Percentiles rank a stretch among this genome's conserved stretches.
Conservation (phyloP, 345 rosid genomes). For the Luvunga scandens region DNA sequence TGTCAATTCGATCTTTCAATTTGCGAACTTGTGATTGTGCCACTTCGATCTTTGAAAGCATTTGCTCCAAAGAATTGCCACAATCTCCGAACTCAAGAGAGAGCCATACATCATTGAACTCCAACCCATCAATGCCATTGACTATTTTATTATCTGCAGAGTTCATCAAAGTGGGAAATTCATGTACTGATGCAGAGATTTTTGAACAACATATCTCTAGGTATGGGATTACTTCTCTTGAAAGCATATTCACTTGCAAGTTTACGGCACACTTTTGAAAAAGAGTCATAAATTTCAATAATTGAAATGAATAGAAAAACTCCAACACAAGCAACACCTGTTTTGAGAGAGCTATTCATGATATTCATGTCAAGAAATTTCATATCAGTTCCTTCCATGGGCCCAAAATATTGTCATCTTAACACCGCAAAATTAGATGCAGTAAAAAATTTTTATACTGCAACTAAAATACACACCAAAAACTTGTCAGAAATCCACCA, state of each 20-base stretch:
- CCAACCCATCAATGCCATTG: conserved; percentile 35
- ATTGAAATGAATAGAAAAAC: background rate
- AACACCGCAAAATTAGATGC: conserved; percentile 4
- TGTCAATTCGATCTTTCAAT: conserved; percentile 61
- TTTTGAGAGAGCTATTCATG: background rate
- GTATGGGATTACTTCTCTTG: background rate
- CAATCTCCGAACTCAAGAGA: conserved; percentile 45
- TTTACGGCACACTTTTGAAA: conserved; percentile 8
- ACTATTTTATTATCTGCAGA: conserved; percentile 39
- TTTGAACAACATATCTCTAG: conserved; percentile 2
- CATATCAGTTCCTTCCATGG: background rate
- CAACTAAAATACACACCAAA: background rate
- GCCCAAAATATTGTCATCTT: background rate
- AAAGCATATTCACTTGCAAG: background rate
- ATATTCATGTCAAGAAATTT: background rate
- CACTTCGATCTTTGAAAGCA: conserved; percentile 59
- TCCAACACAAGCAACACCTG: background rate
- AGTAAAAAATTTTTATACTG: background rate
- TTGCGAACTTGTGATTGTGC: conserved; percentile 41
- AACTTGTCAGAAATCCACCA: background rate
- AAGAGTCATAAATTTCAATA: background rate
- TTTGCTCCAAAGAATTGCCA: conserved; percentile 48
- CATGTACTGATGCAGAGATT: background rate
- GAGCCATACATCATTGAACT: conserved; percentile 39
- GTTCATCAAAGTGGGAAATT: conserved; percentile 9